Evolutionary conservation across 345 rosid genomes (phyloP).

Genomic region (Gossypioides kirkii): DNA sequence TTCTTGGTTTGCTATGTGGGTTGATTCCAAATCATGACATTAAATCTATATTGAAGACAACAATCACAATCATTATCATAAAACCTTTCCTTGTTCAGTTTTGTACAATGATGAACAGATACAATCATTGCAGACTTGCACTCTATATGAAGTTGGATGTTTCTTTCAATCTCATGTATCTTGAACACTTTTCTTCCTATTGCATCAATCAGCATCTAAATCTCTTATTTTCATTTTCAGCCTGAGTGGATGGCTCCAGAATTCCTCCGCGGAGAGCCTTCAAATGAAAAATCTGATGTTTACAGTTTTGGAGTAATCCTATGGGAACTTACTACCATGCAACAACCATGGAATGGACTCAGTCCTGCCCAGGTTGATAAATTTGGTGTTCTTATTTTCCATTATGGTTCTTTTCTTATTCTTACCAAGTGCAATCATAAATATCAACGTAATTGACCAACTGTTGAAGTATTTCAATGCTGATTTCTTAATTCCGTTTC

Average conservation of each 20-base stretch:
- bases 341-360: constrained; percentile 94
- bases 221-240: constrained; percentile 54
- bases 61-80: not conserved
- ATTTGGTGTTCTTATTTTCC: not conserved
- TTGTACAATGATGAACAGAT: not conserved
- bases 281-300: constrained; percentile 94
- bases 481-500: not conserved
- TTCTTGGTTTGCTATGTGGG: not conserved
- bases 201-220: constrained; percentile 39
- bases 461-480: not conserved
- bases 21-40: not conserved
- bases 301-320: constrained; percentile 88
- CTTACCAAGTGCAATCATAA: not conserved
- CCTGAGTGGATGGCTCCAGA: constrained; percentile 99
- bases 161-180: constrained; percentile 23
- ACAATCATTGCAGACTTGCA: not conserved
- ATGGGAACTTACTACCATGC: constrained; percentile 87
- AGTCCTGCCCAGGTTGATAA: constrained; percentile 77
- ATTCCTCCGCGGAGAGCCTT: constrained; percentile 97
- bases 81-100: not conserved
- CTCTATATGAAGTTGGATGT: not conserved
- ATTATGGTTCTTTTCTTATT: not conserved
- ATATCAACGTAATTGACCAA: not conserved
- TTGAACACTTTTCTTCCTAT: constrained; percentile 24
- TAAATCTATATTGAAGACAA: not conserved